A percentile compares a stretch with the other conserved stretches of the same genome.
These are phyloP conservation scores for Artomyces pyxidatus DNA, from an alignment of 768 basidiomycete genomes.

Conservation along the genomic window DNA sequence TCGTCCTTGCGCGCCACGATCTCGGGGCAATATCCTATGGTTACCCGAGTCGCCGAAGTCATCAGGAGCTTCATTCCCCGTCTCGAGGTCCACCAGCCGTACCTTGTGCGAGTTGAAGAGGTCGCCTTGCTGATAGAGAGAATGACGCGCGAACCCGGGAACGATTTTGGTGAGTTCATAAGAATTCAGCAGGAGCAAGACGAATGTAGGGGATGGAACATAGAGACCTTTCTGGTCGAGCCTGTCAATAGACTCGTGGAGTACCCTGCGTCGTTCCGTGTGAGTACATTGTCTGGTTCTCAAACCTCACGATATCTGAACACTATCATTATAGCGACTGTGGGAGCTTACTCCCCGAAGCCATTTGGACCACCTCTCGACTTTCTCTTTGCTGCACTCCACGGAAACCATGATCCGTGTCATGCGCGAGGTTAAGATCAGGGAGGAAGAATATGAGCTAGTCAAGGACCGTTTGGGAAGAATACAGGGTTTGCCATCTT, in stretches of 20 bases:
- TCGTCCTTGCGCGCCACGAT: conserved; percentile 37
- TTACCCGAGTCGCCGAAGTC: conserved; percentile 48
- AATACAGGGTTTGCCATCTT: conserved; percentile 51
- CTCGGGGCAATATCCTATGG: conserved; percentile 32
- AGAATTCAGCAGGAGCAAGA: conserved; percentile 49
- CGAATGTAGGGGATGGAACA: conserved; percentile 52
- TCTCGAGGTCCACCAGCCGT: conserved; percentile 82
- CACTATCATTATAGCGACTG: conserved; percentile 45
- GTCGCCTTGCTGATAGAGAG: conserved; percentile 45
- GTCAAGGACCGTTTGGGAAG: conserved; percentile 52
- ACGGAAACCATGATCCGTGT: conserved; percentile 67
- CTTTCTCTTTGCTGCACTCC: conserved; percentile 55
- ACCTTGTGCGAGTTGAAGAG: conserved; percentile 63
- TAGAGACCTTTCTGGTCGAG: conserved; percentile 64
- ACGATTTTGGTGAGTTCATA: conserved; percentile 83
- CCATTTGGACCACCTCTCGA: conserved; percentile 65
- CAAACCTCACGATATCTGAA: conserved; percentile 1
- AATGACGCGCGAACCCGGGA: conserved; percentile 39
- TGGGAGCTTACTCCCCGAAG: conserved; percentile 57
- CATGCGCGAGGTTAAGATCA: conserved; percentile 76
- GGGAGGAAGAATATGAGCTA: conserved; percentile 81
- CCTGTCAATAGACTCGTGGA: conserved; percentile 65
- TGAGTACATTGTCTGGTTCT: conserved; percentile 28
- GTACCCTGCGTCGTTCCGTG: conserved; percentile 69
- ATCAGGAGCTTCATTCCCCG: conserved; percentile 54